Percentiles rank a stretch among this genome's conserved stretches.
Evolutionary conservation across 257 asterid genomes (phyloP).

Genomic region (Primulina eburnea): DNA sequence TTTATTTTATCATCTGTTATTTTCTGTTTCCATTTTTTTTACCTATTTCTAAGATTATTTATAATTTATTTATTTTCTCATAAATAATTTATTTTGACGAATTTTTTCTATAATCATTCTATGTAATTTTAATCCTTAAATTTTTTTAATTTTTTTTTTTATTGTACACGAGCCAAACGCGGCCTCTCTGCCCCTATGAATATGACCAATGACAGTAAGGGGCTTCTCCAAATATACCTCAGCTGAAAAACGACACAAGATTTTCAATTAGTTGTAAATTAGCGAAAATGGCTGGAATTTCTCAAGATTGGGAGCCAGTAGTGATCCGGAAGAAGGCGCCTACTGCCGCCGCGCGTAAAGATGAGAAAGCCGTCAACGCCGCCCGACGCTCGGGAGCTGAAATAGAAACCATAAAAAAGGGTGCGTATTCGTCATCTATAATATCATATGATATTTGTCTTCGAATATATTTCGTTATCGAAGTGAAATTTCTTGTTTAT

Average conservation of each 20-base stretch:
- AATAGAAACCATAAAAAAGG: conserved; percentile 75
- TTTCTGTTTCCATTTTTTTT: too few species aligned
- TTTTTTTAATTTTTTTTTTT: too few species aligned
- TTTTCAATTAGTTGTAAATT: background rate
- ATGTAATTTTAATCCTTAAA: too few species aligned
- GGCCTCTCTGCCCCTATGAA: background rate
- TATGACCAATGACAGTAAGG: background rate
- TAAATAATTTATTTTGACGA: too few species aligned
- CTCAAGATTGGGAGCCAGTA: conserved; percentile 96
- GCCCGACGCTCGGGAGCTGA: conserved; percentile 97
- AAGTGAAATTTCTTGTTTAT: background rate
- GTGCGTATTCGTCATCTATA: conserved; percentile 27
- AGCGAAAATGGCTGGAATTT: conserved; percentile 47
- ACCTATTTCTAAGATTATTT: too few species aligned
- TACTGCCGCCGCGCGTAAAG: conserved; percentile 90
- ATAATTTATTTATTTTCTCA: background rate
- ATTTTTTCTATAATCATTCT: too few species aligned
- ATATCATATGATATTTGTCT: background rate
- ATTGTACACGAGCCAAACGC: background rate
- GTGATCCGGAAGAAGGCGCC: conserved; percentile 89
- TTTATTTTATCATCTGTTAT: too few species aligned
- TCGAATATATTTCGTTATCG: background rate
- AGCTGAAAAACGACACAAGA: background rate
- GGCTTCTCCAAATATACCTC: background rate
- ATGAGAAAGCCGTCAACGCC: conserved; percentile 94